phyloP scores from a whole-genome alignment of 257 asterid genomes.

The Gardenia jasminoides region DNA sequence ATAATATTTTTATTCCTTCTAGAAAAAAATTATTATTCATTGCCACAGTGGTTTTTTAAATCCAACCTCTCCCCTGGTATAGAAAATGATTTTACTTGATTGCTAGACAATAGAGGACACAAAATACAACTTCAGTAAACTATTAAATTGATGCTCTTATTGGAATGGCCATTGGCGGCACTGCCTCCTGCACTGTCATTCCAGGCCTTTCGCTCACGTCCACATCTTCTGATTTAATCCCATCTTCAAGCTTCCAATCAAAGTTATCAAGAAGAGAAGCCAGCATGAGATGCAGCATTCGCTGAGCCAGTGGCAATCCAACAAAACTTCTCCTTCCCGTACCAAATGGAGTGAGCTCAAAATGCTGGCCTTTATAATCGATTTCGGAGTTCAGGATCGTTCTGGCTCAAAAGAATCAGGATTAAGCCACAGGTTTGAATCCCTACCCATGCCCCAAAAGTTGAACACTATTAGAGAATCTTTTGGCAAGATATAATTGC shows the following conservation, averaged over 20 bases:
- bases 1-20: too few relatives aligned
- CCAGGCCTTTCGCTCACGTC: slow-evolving; percentile 37
- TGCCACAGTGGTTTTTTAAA: too few relatives aligned
- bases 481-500: slow-evolving; percentile 31
- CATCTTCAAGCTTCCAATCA: slow-evolving; percentile 31
- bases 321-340: slow-evolving; percentile 39
- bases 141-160: background rate
- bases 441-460: slow-evolving; percentile 43
- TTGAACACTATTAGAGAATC: slow-evolving; percentile 31
- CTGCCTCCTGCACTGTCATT: slow-evolving; percentile 29
- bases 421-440: slow-evolving; percentile 22
- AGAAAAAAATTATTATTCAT: too few relatives aligned
- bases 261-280: slow-evolving; percentile 28
- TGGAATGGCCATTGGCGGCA: slow-evolving; percentile 24
- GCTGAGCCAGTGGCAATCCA: slow-evolving; percentile 32
- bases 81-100: too few relatives aligned
- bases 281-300: slow-evolving; percentile 42
- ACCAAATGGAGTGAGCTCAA: slow-evolving; percentile 42
- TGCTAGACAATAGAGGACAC: too few relatives aligned
- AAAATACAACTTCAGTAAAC: too few relatives aligned
- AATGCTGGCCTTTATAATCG: slow-evolving; percentile 33
- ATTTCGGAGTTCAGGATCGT: slow-evolving; percentile 20
- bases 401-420: slow-evolving; percentile 35
- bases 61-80: too few relatives aligned
- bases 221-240: slow-evolving; percentile 3